phyloP scores from a whole-genome alignment of 78 protist genomes.

The Pigoraptor vietnamica region DNA sequence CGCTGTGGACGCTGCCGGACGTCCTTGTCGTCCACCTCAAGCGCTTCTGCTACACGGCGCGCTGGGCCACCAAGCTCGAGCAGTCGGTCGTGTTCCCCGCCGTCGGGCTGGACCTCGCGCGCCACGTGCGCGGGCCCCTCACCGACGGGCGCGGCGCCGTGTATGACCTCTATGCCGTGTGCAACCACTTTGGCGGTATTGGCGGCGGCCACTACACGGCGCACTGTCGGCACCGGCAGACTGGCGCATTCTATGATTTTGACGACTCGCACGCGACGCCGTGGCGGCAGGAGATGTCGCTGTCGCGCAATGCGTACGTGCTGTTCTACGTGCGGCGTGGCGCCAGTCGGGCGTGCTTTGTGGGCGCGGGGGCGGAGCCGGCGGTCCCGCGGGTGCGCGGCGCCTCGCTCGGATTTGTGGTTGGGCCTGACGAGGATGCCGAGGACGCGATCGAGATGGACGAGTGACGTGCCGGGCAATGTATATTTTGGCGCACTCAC shows the following conservation, averaged over 20 bases:
- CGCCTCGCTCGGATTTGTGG: not conserved
- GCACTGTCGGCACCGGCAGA: not conserved
- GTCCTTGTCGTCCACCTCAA: constrained; percentile 82
- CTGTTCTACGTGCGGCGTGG: not conserved
- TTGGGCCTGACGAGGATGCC: not conserved
- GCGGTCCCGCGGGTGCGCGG: not conserved
- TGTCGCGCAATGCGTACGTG: not conserved
- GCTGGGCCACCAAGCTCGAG: constrained; percentile 58
- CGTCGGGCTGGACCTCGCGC: not conserved
- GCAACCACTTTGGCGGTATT: constrained; percentile 82
- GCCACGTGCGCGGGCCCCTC: not conserved
- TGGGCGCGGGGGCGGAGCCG: not conserved
- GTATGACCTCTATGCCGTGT: constrained; percentile 81
- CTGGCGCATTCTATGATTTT: not conserved
- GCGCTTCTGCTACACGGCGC: constrained; percentile 62
- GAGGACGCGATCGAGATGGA: not conserved
- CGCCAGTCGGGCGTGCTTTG: not conserved
- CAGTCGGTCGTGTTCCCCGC: not conserved
- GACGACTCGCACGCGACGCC: not conserved
- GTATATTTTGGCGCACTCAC: no score
- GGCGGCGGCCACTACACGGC: constrained; percentile 96
- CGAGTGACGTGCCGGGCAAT: no score
- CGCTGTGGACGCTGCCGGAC: constrained; percentile 83
- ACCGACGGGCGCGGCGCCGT: constrained; percentile 17
- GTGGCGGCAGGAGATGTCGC: not conserved